phyloP scores from a whole-genome alignment of 257 asterid genomes.

The Lavandula angustifolia region DNA sequence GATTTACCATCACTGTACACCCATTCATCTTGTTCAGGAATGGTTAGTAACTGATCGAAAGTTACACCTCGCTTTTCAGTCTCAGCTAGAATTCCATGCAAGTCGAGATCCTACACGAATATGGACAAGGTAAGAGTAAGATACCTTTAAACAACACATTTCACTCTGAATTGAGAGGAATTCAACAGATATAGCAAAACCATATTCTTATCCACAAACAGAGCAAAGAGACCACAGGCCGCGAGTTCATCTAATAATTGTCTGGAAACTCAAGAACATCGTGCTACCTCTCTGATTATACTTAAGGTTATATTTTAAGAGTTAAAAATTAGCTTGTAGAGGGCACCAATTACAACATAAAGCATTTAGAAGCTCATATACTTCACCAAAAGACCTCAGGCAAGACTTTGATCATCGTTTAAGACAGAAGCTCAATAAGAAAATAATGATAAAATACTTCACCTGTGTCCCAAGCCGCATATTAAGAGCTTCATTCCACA shows the following conservation, averaged over 20 bases:
- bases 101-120: constrained; percentile 66
- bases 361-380: not conserved
- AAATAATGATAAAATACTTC: constrained; percentile 21
- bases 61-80: constrained; percentile 87
- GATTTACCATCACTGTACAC: constrained; percentile 97
- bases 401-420: constrained; percentile 6
- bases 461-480: constrained; percentile 98
- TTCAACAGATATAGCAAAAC: not conserved
- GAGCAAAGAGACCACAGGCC: too few species aligned
- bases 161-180: not conserved
- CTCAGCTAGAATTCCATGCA: constrained; percentile 81
- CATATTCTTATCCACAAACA: not conserved
- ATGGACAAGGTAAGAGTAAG: constrained; percentile 11
- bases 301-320: not conserved
- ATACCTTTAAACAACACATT: not conserved
- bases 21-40: constrained; percentile 99
- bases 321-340: not conserved
- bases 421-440: constrained; percentile 10
- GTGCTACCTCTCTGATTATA: not conserved
- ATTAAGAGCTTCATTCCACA: constrained; percentile 99
- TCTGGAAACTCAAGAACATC: not conserved
- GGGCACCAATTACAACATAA: not conserved
- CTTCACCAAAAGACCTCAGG: not conserved
- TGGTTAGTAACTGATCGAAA: constrained; percentile 84
- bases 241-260: not conserved